A percentile compares a stretch with the other conserved stretches of the same genome.
Evolutionary conservation across 768 basidiomycete species (phyloP).

Genomic region (Exidia glandulosa): DNA sequence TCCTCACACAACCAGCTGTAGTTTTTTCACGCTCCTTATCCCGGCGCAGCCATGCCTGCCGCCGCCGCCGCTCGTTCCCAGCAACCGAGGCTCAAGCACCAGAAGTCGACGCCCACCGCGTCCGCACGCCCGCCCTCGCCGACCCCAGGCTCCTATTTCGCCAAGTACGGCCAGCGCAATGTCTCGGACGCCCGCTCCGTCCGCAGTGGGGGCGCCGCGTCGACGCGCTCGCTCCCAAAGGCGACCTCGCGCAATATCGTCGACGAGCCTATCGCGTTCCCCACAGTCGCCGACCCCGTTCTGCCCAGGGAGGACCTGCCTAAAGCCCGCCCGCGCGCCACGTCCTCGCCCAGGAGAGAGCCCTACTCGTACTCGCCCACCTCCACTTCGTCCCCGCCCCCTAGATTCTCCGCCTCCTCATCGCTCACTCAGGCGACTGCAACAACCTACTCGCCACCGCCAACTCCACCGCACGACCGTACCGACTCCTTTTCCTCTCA

Average conservation of each 20-base stretch:
- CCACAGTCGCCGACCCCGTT: neutral
- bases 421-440: constrained; percentile 4
- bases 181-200: neutral
- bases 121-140: neutral
- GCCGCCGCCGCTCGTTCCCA: neutral
- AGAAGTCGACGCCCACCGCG: neutral
- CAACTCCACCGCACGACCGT: neutral
- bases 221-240: neutral
- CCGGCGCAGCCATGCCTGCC: neutral
- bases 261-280: neutral
- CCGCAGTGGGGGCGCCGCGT: neutral
- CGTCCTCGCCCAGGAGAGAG: neutral
- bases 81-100: neutral
- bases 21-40: neutral
- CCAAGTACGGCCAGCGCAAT: neutral
- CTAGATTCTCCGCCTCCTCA: constrained; percentile 3
- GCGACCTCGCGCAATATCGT: neutral
- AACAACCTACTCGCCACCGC: neutral
- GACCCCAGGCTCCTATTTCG: neutral
- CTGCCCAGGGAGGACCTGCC: neutral
- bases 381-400: neutral
- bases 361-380: neutral
- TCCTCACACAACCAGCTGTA: too few species aligned
- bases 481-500: neutral
- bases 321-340: neutral